Base-by-base conservation (phyloP, 306 rosid genomes). In the Rubus idaeus region DNA sequence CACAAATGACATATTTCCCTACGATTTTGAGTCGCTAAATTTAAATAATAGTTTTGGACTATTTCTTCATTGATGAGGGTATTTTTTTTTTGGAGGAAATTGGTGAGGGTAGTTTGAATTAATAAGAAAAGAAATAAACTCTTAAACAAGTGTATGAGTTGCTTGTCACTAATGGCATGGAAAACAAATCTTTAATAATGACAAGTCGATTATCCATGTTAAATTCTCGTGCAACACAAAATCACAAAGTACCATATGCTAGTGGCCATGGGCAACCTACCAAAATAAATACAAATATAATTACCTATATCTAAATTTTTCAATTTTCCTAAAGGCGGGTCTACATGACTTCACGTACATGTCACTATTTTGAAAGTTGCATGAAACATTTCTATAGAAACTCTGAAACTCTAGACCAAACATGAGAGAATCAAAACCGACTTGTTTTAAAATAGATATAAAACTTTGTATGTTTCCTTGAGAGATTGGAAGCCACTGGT, bases 31-130 rank as follows among this genome's bases (percentile, higher is more conserved):
- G 52, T 53, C 26, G 13, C 35, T 35, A 13, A 74, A 20, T 46
- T 73, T 56, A 75, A 68, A 49, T 42, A 61, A 23, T 67, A 61
- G 69, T 45, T 49, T 67, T 66, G 50, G 83, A 73, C 78, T n/a
- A 37, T 47, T 79, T 74, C 58, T 20, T 74, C 26, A 40, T 55
- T 41, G 69, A 49, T 41, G 69, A 49, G 44, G 53, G 78, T 56
- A 3, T n/a, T n/a, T n/a, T n/a, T n/a, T n/a, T n/a, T n/a, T n/a
- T n/a, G n/a, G n/a, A n/a, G n/a, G n/a, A n/a, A n/a, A 40, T 55
- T 41, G 69, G 40, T 41, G 69, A 49, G 44, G 53, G 78, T 56
- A 3, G 70, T 73, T 65, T 56, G 49, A 41, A 40, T 39, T 35
- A 7, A 8, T n/a, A 42, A 73, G 39, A 73, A 55, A 41, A 55